Percentiles rank a stretch among this genome's conserved stretches.
Conservation (phyloP, 192 early-diverging fungal species). For the Coemansia sp. region DNA sequence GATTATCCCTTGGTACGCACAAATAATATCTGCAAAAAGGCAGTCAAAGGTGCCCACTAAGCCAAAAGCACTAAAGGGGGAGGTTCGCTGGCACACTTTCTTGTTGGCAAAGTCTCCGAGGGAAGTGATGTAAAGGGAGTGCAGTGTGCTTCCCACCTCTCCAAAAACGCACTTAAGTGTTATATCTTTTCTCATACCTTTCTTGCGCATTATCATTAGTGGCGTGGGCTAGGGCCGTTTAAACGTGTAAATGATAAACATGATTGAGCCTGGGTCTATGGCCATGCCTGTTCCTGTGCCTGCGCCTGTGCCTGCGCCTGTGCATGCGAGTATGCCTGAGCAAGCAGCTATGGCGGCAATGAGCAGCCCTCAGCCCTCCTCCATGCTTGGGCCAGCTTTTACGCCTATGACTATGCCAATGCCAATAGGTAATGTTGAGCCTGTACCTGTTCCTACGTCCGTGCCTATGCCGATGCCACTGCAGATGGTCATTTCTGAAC, state of each 20-base stretch:
- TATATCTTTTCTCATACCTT: no score
- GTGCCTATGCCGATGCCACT: neutral
- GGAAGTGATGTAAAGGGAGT: neutral
- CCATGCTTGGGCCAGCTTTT: neutral
- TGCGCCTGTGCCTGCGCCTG: neutral
- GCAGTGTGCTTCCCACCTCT: neutral
- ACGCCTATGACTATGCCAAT: neutral
- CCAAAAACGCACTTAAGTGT: no score
- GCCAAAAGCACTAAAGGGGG: neutral
- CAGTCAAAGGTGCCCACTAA: neutral
- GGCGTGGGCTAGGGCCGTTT: no score
- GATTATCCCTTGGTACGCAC: neutral
- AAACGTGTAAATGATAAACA: neutral
- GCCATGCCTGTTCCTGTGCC: neutral
- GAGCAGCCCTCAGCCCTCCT: neutral
- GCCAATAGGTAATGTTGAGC: neutral
- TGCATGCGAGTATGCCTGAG: neutral
- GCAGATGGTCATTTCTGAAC: neutral
- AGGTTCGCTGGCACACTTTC: neutral
- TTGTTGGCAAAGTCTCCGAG: neutral
- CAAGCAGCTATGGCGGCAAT: neutral
- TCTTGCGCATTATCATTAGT: no score
- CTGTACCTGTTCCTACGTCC: neutral
- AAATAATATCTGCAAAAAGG: neutral
- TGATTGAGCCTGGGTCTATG: neutral